phyloP scores from a whole-genome alignment of 78 protist species.

The Dictyostelium firmibasis region DNA sequence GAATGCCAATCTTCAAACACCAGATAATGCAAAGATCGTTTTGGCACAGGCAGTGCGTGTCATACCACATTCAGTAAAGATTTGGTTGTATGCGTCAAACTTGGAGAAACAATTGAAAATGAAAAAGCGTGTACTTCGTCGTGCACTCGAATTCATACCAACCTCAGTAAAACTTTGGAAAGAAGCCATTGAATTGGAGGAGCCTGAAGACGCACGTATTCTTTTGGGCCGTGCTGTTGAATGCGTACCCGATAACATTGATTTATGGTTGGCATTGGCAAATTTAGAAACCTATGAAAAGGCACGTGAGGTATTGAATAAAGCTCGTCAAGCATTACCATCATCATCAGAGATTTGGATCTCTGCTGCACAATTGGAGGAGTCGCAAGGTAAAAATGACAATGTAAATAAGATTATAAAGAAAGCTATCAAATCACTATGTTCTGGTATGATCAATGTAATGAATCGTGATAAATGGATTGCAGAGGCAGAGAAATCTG shows the following conservation, averaged over 20 bases:
- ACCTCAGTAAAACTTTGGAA: slow-evolving; percentile 94
- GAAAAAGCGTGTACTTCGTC: slow-evolving; percentile 88
- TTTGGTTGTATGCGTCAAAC: slow-evolving; percentile 95
- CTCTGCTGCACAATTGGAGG: slow-evolving; percentile 97
- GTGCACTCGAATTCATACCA: slow-evolving; percentile 92
- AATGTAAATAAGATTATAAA: slow-evolving; percentile 73
- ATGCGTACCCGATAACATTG: slow-evolving; percentile 88
- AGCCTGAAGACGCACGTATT: slow-evolving; percentile 92
- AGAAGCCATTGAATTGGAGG: slow-evolving; percentile 94
- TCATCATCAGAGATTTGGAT: slow-evolving; percentile 94
- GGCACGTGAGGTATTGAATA: slow-evolving; percentile 94
- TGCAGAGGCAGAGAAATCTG: slow-evolving; percentile 87
- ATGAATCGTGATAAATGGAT: slow-evolving; percentile 92
- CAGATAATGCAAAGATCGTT: slow-evolving; percentile 85
- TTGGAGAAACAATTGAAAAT: slow-evolving; percentile 86
- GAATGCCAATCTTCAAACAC: slow-evolving; percentile 87
- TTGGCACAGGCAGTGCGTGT: slow-evolving; percentile 92
- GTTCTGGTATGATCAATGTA: neutral
- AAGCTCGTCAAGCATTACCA: slow-evolving; percentile 87
- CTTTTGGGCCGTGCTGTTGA: slow-evolving; percentile 95
- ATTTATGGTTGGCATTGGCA: slow-evolving; percentile 98
- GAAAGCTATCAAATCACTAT: slow-evolving; percentile 78
- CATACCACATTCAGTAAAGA: slow-evolving; percentile 90
- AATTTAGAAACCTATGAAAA: slow-evolving; percentile 91
- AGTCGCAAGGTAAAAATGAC: slow-evolving; percentile 78